Base-by-base conservation (phyloP, 306 rosid species). In the Casuarina cunninghamiana region DNA sequence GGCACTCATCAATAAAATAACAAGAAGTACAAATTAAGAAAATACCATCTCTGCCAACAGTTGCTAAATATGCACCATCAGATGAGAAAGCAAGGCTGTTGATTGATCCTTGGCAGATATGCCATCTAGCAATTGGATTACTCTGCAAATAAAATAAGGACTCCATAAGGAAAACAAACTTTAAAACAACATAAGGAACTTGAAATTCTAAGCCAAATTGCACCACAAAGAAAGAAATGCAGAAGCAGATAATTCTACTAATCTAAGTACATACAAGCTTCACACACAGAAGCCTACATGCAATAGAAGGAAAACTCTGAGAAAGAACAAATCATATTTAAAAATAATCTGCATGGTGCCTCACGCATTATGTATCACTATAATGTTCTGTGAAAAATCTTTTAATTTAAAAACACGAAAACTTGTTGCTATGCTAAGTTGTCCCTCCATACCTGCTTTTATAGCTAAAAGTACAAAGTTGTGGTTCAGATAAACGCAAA, bases 51-150 rank as follows among this genome's bases (percentile, higher is more conserved):
- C 99, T 90, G 75, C 99, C 99, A 75, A 84, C 98, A 72, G 96
- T 90, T 32, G 98, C 97, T 71, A 96, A 60, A 89, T 81, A 86
- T 63, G 85, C 80, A 61, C 99, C 99, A 82, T 91, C 97, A 11
- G 80, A 68, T 2, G 99, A 96, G 85, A 96, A 96, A 80, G 98
- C 89, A 67, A 96, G 84, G 60, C 86, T 87, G 79, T 96, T 96
- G 46, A 93, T 84, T 48, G 98, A 80, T 69, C 97, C 91, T 83
- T 90, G 91, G 91, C 99, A 91, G 80, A 93, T 87, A 87, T 96
- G 99, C 99, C 99, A 96, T 87, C 99, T 89, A 66, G 91, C 94
- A 74, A 90, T 78, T 44, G 99, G 98, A 85, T 93, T 93, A 82
- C 99, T 90, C 99, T 96, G 93, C 85, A 85, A 5, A 75, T 16